Percentiles rank a stretch among this genome's conserved stretches.
phyloP scores from a whole-genome alignment of 805 yeast species.

The Candida argentea region DNA sequence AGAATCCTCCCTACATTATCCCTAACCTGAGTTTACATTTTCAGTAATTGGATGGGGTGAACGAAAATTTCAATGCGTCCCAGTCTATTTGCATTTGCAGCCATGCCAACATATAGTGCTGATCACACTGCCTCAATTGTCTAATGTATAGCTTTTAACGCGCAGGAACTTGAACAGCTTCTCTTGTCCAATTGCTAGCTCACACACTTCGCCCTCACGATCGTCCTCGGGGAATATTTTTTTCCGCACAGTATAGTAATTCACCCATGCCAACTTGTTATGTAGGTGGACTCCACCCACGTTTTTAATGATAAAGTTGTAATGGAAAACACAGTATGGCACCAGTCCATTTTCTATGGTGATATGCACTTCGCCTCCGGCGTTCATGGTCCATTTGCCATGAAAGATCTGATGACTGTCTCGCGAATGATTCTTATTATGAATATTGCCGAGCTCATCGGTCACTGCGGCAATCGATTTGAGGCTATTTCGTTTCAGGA shows the following conservation, averaged over 20 bases:
- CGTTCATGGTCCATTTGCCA: slow-evolving; percentile 51
- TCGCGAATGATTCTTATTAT: slow-evolving; percentile 2
- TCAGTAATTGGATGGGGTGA: too few species aligned
- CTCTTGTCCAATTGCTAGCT: slow-evolving; percentile 57
- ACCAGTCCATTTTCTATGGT: slow-evolving; percentile 48
- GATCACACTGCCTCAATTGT: too few species aligned
- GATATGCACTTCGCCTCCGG: slow-evolving; percentile 42
- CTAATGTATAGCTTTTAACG: slow-evolving; percentile 33
- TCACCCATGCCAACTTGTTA: slow-evolving; percentile 64
- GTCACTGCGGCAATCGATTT: slow-evolving; percentile 12
- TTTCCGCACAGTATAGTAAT: slow-evolving; percentile 47
- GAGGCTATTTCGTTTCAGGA: slow-evolving; percentile 22
- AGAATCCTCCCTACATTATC: too few species aligned
- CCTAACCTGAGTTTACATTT: too few species aligned
- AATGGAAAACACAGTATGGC: slow-evolving; percentile 51
- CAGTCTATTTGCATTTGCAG: too few species aligned
- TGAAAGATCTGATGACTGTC: slow-evolving; percentile 26
- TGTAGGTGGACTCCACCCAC: slow-evolving; percentile 51
- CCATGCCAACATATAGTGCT: too few species aligned
- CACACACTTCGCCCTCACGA: slow-evolving; percentile 37
- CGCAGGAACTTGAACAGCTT: slow-evolving; percentile 70
- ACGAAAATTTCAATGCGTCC: too few species aligned
- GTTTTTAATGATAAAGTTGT: slow-evolving; percentile 48
- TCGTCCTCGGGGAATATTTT: slow-evolving; percentile 26
- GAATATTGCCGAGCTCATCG: slow-evolving; percentile 1